These are phyloP conservation scores for Colletotrichum caudatum DNA, from an alignment of 2,329 filamentous ascomycete species.

Conservation along the genomic window DNA sequence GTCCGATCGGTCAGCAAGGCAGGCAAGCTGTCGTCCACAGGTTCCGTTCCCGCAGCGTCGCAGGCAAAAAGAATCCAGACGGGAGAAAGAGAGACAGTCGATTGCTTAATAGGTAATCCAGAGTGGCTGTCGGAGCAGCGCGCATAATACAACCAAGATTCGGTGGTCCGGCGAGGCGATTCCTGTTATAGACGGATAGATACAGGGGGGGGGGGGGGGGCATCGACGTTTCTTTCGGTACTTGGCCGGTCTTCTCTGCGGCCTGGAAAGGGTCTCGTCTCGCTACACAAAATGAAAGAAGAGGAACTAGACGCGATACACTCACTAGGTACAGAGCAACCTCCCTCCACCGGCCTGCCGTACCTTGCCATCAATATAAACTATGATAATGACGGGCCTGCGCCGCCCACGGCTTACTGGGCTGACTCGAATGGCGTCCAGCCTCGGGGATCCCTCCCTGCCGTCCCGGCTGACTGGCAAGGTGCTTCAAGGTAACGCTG, in stretches of 20 bases:
- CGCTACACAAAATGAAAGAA: conserved; percentile 13
- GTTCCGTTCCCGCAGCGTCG: conserved; percentile 4
- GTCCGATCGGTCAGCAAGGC: neutral
- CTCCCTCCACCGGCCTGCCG: conserved; percentile 2
- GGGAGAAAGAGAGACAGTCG: conserved; percentile 14
- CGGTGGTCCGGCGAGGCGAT: conserved; percentile 12
- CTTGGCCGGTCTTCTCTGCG: conserved; percentile 3
- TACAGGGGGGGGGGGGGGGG: neutral
- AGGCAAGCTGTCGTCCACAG: conserved; percentile 5
- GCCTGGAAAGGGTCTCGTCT: conserved; percentile 4
- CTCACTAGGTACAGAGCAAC: neutral
- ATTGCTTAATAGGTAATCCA: neutral
- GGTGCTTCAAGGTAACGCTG: conserved; percentile 35
- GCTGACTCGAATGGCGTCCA: conserved; percentile 21
- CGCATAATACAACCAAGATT: neutral
- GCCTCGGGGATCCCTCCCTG: conserved; percentile 27
- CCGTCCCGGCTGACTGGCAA: conserved; percentile 24
- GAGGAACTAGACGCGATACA: conserved; percentile 14
- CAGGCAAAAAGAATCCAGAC: conserved; percentile 8
- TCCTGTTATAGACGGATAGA: conserved; percentile 21
- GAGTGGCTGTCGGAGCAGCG: conserved; percentile 5
- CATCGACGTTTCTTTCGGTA: neutral
- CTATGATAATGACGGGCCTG: conserved; percentile 13
- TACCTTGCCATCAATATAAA: conserved; percentile 29
- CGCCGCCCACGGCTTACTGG: conserved; percentile 1